These are phyloP conservation scores for Moricandia arvensis DNA, from an alignment of 345 rosid genomes.

Conservation along the genomic window DNA sequence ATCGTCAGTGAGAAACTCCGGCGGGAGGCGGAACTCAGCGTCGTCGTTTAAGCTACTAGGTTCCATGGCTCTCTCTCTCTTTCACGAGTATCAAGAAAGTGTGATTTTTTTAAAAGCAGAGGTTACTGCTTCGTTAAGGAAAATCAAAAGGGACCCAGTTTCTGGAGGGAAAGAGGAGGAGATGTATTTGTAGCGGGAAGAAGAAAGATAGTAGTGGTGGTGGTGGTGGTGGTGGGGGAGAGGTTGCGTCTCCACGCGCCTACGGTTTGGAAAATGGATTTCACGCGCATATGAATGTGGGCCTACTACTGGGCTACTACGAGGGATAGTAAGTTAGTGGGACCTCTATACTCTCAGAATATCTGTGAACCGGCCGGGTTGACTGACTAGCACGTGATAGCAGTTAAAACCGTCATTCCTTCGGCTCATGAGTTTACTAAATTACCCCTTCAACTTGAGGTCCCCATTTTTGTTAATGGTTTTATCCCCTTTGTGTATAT, in stretches of 20 bases:
- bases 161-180: slow-evolving; percentile 4
- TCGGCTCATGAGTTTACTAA: slow-evolving; percentile 21
- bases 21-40: slow-evolving; percentile 76
- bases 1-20: slow-evolving; percentile 70
- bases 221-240: slow-evolving; percentile 8
- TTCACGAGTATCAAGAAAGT: neutral
- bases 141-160: slow-evolving; percentile 37
- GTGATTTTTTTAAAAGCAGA: neutral
- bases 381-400: slow-evolving; percentile 30
- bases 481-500: neutral
- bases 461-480: neutral
- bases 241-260: slow-evolving; percentile 28
- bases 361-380: neutral
- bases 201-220: neutral
- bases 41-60: slow-evolving; percentile 46
- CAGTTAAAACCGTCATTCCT: neutral
- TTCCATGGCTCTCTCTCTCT: slow-evolving; percentile 45
- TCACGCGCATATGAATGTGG: slow-evolving; percentile 28
- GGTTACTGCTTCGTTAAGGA: slow-evolving; percentile 45
- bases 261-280: neutral
- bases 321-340: slow-evolving; percentile 3
- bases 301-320: slow-evolving; percentile 25
- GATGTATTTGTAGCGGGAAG: slow-evolving; percentile 42
- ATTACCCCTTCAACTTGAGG: slow-evolving; percentile 5
- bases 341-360: slow-evolving; percentile 10